Base-by-base conservation (phyloP, 495 filamentous ascomycete genomes). In the Aspergillus incahuasiensis region DNA sequence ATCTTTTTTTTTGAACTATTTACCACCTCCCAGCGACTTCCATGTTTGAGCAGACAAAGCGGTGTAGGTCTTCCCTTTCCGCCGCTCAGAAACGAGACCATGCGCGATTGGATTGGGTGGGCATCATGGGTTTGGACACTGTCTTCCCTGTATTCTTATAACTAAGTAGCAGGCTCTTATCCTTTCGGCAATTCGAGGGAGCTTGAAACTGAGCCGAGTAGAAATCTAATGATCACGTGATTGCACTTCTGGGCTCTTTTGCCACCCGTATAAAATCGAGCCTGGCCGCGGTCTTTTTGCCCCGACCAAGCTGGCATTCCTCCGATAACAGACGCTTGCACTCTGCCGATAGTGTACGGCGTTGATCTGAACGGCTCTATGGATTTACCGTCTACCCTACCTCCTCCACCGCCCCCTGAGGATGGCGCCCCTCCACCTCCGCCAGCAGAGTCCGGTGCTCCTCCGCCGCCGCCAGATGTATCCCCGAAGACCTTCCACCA, bases 351-450 rank as follows among this genome's bases (percentile, higher is more conserved):
- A 18, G 71, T 71, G 69, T 63, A 66, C 13, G 64, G 47, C 20
- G 65, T 69, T 16, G 35, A 66, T 13, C 60, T 58, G 9, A 67
- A 70, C 40, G 66, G 61, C n/a, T 57, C 55, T 0, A 50, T 41
- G 30, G 59, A 65, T 35, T 50, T 22, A 6, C 35, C 28, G 6
- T 61, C 70, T 25, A 59, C 56, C 7, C 47, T 43, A 6, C 71
- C 70, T 56, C 69, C 68, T 3, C 69, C 75, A n/a, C 69, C 76
- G 8, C 49, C 49, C 9, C 39, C 21, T 30, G 38, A 52, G 52
- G 73, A 79, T 21, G 55, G 63, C n/a, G 67, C 82, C 38, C 84
- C 84, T 45, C 84, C 84, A 7, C 81, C 80, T 59, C 83, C 81
- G 28, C 79, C 79, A 60, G 74, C 74, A 54, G 68, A 75, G 21